A percentile compares a stretch with the other conserved stretches of the same genome.
These are phyloP conservation scores for Leccinum ochraceum DNA, from an alignment of 768 basidiomycete genomes.

Conservation along the genomic window DNA sequence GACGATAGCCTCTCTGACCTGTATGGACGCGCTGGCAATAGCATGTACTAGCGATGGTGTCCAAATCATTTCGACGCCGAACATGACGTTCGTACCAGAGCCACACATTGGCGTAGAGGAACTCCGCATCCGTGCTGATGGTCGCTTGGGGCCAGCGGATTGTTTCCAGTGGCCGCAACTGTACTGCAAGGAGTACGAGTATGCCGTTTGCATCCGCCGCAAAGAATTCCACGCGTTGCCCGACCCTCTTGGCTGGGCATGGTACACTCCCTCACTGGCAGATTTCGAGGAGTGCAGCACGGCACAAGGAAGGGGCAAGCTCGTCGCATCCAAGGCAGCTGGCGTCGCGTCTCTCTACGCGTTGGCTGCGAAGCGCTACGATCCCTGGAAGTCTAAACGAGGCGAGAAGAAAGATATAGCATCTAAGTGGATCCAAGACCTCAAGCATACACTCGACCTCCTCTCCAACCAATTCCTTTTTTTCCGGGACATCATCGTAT, in stretches of 20 bases:
- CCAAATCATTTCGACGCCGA: not conserved
- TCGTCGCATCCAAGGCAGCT: no score
- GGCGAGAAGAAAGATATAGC: no score
- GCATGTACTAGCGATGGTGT: no score
- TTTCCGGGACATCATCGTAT: not conserved
- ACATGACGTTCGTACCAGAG: not conserved
- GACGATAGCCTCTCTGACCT: no score
- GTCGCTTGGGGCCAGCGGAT: not conserved
- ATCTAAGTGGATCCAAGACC: no score
- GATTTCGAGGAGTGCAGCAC: no score
- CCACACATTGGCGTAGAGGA: not conserved
- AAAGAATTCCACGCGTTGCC: not conserved
- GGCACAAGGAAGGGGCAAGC: no score
- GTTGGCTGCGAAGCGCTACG: no score
- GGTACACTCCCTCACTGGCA: not conserved
- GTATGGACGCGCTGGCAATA: no score
- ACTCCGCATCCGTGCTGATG: not conserved
- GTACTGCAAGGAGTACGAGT: not conserved
- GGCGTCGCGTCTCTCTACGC: no score
- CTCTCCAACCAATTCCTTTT: not conserved
- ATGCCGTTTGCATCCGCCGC: not conserved
- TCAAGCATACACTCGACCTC: no score
- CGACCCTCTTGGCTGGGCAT: constrained; percentile 1
- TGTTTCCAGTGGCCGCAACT: not conserved
- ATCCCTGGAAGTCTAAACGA: no score